A percentile compares a stretch with the other conserved stretches of the same genome.
phyloP scores from a whole-genome alignment of 1,284 basidiomycete species.

The Ceratobasidium sp. region DNA sequence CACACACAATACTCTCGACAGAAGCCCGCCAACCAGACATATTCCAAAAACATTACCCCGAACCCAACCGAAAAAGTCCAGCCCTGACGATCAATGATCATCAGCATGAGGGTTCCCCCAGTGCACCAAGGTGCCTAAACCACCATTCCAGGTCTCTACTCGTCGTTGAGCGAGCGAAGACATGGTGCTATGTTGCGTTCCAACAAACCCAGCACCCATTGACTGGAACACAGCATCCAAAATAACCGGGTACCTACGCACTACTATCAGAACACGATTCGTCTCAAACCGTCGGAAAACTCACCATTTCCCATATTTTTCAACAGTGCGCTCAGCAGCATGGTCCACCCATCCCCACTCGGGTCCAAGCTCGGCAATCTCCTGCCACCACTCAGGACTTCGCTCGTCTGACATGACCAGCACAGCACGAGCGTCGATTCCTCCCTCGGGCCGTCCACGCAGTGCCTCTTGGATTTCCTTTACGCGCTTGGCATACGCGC shows the following conservation, averaged over 20 bases:
- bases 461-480: conserved; percentile 70
- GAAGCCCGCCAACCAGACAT: too few species aligned
- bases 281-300: not conserved
- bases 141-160: conserved; percentile 72
- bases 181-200: conserved; percentile 76
- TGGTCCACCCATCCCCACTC: conserved; percentile 70
- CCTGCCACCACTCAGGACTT: conserved; percentile 72
- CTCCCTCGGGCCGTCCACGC: conserved; percentile 42
- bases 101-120: conserved; percentile 60
- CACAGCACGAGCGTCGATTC: conserved; percentile 61
- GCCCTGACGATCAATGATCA: conserved; percentile 4
- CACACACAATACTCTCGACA: too few species aligned
- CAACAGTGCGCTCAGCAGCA: conserved; percentile 60
- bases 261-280: not conserved
- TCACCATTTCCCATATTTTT: conserved; percentile 66
- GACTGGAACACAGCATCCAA: conserved; percentile 78
- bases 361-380: conserved; percentile 63
- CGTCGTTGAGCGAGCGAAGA: conserved; percentile 70
- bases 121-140: conserved; percentile 62
- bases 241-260: conserved; percentile 66
- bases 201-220: conserved; percentile 71
- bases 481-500: conserved; percentile 68
- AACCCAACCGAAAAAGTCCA: not conserved
- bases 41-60: too few species aligned
- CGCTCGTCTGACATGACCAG: conserved; percentile 78